Evolutionary conservation across 1,284 basidiomycete genomes (phyloP), one percentile per base, ranked within the genome.

Genomic region (Cryptococcus sp.): DNA sequence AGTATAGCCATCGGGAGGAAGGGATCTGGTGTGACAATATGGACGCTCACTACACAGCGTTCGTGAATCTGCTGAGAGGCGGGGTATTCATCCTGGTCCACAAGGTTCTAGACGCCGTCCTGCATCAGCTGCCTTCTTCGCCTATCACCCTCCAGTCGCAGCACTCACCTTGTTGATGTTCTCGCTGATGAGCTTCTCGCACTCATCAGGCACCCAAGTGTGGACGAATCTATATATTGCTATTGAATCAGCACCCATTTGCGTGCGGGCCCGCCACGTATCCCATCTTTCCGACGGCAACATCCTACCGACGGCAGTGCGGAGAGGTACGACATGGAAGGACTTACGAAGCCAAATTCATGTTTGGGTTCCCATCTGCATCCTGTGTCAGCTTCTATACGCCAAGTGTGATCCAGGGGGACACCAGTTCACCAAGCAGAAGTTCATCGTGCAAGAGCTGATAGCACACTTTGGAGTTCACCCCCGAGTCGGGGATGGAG

Each of bases 61-160:
- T 85, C 85, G 71, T 91, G 89, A 50, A 92, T 82, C 35, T 84
- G 77, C 73, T 72, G 70, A 0, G 88, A 89, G 55, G 87, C 84
- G 16, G 91, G 91, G 75, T 96, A 96, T 75, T 95, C 91, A 69
- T 95, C 94, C 69, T 87, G 86, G 73, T 91, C 93, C 50, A 93
- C 91, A 51, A 94, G 78, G 73, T 93, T 94, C 77, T 75, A 57
- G 48, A 18, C n/a, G 21, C 13, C 3, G 1, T 12, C 12, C 4
- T 7, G 20, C 23, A 46, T 53, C 37, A 52, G 21, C 20, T 42
- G 42, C 6, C 36, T 21, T 38, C 7, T 15, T 2, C 13, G 24
- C 38, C 42, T 48, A 33, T 45, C 21, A 45, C 21, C 4, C 4
- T 24, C 13, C 39, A 18, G 35, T 13, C 43, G n/a, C 8, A 42